Evolutionary conservation across 306 rosid species (phyloP).

Genomic region (Cucumis hystrix): DNA sequence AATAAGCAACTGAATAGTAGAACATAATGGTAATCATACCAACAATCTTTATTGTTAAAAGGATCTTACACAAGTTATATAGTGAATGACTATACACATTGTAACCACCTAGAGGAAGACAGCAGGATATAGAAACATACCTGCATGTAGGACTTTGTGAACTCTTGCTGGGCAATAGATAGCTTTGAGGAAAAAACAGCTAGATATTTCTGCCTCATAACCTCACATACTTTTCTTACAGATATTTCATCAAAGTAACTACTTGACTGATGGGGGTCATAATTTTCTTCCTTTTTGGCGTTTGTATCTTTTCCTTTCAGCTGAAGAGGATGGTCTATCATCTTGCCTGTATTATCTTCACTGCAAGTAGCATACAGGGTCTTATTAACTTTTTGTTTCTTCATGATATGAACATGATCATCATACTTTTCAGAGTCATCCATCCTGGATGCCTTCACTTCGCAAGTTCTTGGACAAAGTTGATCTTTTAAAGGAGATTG

Average conservation of each 20-base stretch:
- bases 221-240: slow-evolving; percentile 45
- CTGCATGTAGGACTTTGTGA: slow-evolving; percentile 50
- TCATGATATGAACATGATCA: slow-evolving; percentile 26
- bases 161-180: slow-evolving; percentile 53
- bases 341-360: slow-evolving; percentile 19
- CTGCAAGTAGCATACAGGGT: slow-evolving; percentile 18
- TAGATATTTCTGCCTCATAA: slow-evolving; percentile 55
- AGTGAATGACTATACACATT: background rate
- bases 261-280: slow-evolving; percentile 13
- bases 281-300: slow-evolving; percentile 18
- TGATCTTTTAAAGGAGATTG: slow-evolving; percentile 22
- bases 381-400: slow-evolving; percentile 52
- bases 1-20: background rate
- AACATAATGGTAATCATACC: background rate
- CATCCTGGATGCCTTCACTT: slow-evolving; percentile 17
- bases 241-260: slow-evolving; percentile 19
- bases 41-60: background rate
- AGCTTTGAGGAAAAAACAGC: slow-evolving; percentile 64
- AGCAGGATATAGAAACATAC: slow-evolving; percentile 26
- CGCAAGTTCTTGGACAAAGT: slow-evolving; percentile 19
- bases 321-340: slow-evolving; percentile 11
- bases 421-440: slow-evolving; percentile 29
- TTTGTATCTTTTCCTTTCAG: slow-evolving; percentile 20
- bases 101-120: background rate
- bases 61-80: background rate